Evolutionary conservation across 2,329 filamentous ascomycete genomes (phyloP).

Genomic region (Leptoxyphium fumago): DNA sequence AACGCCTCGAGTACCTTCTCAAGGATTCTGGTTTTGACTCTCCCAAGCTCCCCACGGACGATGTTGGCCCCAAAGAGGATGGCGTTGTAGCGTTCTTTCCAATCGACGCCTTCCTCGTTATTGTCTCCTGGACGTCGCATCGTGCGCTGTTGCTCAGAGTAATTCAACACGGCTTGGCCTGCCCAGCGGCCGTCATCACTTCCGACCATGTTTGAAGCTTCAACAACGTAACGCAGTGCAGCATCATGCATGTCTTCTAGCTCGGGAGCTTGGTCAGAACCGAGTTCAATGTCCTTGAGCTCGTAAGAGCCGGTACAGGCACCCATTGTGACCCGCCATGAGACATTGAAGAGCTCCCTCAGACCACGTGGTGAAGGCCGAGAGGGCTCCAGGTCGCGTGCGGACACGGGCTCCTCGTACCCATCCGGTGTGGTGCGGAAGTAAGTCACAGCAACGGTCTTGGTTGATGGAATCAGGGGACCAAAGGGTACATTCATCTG

Average conservation of each 20-base stretch:
- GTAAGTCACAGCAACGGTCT: conserved; percentile 26
- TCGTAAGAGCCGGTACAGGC: conserved; percentile 28
- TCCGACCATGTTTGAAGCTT: conserved; percentile 7
- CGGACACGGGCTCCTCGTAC: conserved; percentile 19
- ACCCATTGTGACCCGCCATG: conserved; percentile 28
- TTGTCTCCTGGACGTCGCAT: conserved; percentile 4
- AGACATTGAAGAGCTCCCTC: conserved; percentile 30
- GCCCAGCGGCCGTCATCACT: background rate
- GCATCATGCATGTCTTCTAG: conserved; percentile 2
- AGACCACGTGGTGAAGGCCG: conserved; percentile 16
- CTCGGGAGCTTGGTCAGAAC: background rate
- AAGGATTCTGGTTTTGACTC: conserved; percentile 16
- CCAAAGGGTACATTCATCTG: conserved; percentile 24
- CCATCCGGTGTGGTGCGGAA: conserved; percentile 23
- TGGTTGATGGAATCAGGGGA: conserved; percentile 15
- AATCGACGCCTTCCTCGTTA: conserved; percentile 14
- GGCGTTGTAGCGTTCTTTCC: conserved; percentile 16
- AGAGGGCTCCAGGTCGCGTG: conserved; percentile 1
- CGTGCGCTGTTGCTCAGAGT: conserved; percentile 9
- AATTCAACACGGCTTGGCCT: conserved; percentile 5
- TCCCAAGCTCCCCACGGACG: conserved; percentile 18
- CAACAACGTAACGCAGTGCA: conserved; percentile 8
- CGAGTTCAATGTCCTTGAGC: conserved; percentile 24
- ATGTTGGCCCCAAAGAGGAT: conserved; percentile 18
- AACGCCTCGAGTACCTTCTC: conserved; percentile 16